Conservation (phyloP, 2,329 filamentous ascomycete species). For the Pseudopyrenochaeta lycopersici region DNA sequence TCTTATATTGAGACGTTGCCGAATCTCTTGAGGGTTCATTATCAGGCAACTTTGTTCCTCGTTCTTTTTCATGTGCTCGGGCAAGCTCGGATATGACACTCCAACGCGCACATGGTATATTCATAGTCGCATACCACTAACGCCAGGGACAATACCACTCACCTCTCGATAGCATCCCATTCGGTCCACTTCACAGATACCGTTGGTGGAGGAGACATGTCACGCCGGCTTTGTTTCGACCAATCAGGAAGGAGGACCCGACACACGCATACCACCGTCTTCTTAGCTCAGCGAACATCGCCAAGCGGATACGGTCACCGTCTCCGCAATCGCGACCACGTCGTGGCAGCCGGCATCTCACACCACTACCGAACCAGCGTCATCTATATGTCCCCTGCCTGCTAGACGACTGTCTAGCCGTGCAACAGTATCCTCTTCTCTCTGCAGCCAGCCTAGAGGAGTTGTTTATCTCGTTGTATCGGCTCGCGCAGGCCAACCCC, state of each 20-base stretch:
- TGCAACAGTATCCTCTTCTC: conserved; percentile 48
- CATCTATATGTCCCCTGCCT: conserved; percentile 42
- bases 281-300: conserved; percentile 26
- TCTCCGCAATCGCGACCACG: conserved; percentile 39
- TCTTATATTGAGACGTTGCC: conserved; percentile 30
- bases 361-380: conserved; percentile 24
- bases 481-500: conserved; percentile 45
- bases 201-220: conserved; percentile 36
- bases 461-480: conserved; percentile 47
- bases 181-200: conserved; percentile 26
- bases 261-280: conserved; percentile 32
- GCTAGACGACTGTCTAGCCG: conserved; percentile 53
- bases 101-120: conserved; percentile 9
- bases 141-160: conserved; percentile 34
- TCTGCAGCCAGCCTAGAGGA: conserved; percentile 54
- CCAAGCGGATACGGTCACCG: conserved; percentile 24
- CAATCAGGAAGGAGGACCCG: conserved; percentile 35
- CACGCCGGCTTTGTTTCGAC: conserved; percentile 19
- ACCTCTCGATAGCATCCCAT: conserved; percentile 34
- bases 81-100: conserved; percentile 16
- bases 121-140: conserved; percentile 21
- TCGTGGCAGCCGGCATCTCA: conserved; percentile 30
- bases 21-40: conserved; percentile 27
- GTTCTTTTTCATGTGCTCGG: conserved; percentile 26
- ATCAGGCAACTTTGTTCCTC: conserved; percentile 28